Conservation (phyloP, 2,329 filamentous ascomycete species). For the Pseudonectria foliicola region DNA sequence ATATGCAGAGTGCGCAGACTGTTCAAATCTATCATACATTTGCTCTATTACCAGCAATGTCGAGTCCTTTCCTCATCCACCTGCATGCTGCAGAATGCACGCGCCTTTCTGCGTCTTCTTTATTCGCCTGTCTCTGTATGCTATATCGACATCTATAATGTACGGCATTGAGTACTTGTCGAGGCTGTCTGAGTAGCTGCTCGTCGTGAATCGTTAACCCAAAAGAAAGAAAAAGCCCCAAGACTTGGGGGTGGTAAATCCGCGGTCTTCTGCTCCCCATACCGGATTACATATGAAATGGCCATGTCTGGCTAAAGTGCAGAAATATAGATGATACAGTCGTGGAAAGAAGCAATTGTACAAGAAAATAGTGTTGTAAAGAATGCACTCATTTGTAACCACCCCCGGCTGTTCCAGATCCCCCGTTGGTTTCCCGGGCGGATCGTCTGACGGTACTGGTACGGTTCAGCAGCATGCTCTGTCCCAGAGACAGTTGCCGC, state of each 20-base stretch:
- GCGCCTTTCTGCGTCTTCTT: conserved; percentile 1
- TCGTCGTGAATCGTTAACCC: conserved; percentile 19
- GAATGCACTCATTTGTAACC: conserved; percentile 37
- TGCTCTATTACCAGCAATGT: too few species aligned
- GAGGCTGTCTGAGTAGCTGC: conserved; percentile 7
- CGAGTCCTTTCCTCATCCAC: too few species aligned
- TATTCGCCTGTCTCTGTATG: conserved; percentile 5
- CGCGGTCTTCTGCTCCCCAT: conserved; percentile 12
- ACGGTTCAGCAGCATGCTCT: conserved; percentile 34
- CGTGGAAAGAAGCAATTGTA: conserved; percentile 20
- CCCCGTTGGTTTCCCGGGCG: conserved; percentile 35
- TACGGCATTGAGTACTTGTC: conserved; percentile 8
- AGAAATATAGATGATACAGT: conserved; percentile 19
- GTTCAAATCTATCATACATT: too few species aligned
- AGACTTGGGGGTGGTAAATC: conserved; percentile 8
- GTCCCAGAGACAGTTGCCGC: conserved; percentile 39
- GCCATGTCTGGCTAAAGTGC: conserved; percentile 22
- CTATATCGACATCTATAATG: conserved; percentile 12
- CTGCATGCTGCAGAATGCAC: too few species aligned
- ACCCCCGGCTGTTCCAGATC: conserved; percentile 29
- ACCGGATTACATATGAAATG: conserved; percentile 24
- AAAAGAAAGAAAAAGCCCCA: conserved; percentile 10
- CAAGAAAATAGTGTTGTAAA: conserved; percentile 20
- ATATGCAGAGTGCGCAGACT: too few species aligned
- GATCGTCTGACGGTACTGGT: conserved; percentile 38